Base-by-base conservation (phyloP, 208 protist genomes). In the Wallacemonas rigidus region DNA sequence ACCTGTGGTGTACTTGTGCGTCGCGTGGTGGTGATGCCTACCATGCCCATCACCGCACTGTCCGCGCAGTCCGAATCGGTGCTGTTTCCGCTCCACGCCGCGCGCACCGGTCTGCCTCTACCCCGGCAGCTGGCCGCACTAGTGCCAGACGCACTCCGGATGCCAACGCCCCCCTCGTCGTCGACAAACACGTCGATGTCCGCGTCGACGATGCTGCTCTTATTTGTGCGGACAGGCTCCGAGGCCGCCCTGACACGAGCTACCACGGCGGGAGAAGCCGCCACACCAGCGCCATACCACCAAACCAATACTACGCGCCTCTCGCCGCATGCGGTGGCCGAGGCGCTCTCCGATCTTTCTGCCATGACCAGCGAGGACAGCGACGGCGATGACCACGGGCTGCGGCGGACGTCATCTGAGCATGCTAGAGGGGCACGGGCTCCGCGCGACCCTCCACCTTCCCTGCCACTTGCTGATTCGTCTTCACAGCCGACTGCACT, bases 11-110 rank as follows among this genome's bases (percentile, higher is more conserved):
- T 91, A 17, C 89, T 83, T 65, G 69, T 94, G 12, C 82, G 89
- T 2, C 86, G 89, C n/a, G 71, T 94, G 11, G 67, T 94, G 17
- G 87, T 83, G 1, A 82, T 90, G 43, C 75, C 83, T 14, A 79
- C 81, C 39, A 60, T 89, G 36, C 71, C 74, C 14, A 41, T 72
- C 12, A 72, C 76, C 7, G 53, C 8, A 14, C 78, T 26, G 26
- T 26, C 78, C 2, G 26, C 36, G 15, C 60, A 38, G 7, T 11
- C 60, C 41, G 60, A 65, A 41, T 26, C 48, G 0, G 14, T 51
- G 1, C 26, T 74, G 3, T 70, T 74, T 11, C 69, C 79, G 43
- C 40, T 77, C 56, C 40, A 36, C 35, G 26, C 36, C 1, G 7
- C 38, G 26, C 26, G 26, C 26, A 26, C 26, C 26, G 26, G 26